phyloP scores from a whole-genome alignment of 1,284 basidiomycete genomes.

The Tilletia caries region DNA sequence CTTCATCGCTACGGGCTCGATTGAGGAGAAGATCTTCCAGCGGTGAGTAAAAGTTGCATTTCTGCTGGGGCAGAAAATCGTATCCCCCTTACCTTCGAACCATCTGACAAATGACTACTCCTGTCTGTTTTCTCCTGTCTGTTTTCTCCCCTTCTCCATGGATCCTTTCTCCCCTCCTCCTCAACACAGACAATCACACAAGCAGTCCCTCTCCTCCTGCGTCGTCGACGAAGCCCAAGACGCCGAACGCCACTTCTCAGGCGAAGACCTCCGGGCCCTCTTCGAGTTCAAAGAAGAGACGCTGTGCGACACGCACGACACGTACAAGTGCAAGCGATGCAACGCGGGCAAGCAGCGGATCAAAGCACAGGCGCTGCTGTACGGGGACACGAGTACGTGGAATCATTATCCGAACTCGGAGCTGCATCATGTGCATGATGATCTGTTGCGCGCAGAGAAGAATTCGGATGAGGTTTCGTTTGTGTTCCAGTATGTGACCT shows the following conservation, averaged over 20 bases:
- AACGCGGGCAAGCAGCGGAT: slow-evolving; percentile 76
- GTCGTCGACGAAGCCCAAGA: slow-evolving; percentile 97
- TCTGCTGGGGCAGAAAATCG: too few species aligned
- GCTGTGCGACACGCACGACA: slow-evolving; percentile 78
- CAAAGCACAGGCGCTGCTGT: slow-evolving; percentile 81
- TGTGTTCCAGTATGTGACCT: slow-evolving; percentile 54
- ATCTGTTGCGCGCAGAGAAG: slow-evolving; percentile 84
- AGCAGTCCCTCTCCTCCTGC: slow-evolving; percentile 92
- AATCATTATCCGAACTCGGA: slow-evolving; percentile 91
- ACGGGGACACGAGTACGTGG: slow-evolving; percentile 99
- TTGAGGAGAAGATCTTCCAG: slow-evolving; percentile 99
- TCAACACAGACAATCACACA: slow-evolving; percentile 65
- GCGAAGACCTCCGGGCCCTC: slow-evolving; percentile 81
- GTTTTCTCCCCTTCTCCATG: too few species aligned
- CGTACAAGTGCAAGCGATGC: slow-evolving; percentile 87
- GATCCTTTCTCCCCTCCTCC: background rate
- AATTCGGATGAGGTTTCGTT: slow-evolving; percentile 70
- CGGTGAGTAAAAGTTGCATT: too few species aligned
- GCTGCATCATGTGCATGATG: slow-evolving; percentile 88
- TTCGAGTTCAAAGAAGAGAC: slow-evolving; percentile 89
- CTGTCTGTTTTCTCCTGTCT: too few species aligned
- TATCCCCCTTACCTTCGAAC: too few species aligned
- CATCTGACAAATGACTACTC: too few species aligned
- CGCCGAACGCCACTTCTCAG: slow-evolving; percentile 88
- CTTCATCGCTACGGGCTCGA: slow-evolving; percentile 94